Evolutionary conservation across 805 yeast genomes (phyloP).

Genomic region (Barnettozyma populi): DNA sequence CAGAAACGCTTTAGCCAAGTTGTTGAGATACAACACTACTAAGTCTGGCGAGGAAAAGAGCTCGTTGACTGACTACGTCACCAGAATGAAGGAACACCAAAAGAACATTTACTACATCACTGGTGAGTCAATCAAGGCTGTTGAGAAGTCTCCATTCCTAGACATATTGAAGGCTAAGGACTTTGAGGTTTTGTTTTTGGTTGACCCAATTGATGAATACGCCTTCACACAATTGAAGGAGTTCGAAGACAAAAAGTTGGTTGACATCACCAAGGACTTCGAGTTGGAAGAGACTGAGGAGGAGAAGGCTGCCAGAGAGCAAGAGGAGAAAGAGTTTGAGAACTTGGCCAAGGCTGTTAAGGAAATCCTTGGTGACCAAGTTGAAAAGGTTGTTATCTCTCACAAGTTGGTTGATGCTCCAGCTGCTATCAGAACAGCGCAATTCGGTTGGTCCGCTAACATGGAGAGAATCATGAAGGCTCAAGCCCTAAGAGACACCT

Average conservation of each 20-base stretch:
- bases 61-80: slow-evolving; percentile 93
- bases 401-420: slow-evolving; percentile 97
- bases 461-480: slow-evolving; percentile 99
- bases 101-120: slow-evolving; percentile 99
- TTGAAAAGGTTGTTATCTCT: slow-evolving; percentile 98
- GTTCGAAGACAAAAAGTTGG: slow-evolving; percentile 98
- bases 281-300: slow-evolving; percentile 98
- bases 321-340: slow-evolving; percentile 88
- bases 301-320: slow-evolving; percentile 92
- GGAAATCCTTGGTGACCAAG: slow-evolving; percentile 97
- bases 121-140: slow-evolving; percentile 97
- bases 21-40: slow-evolving; percentile 95
- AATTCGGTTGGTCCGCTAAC: slow-evolving; percentile 99
- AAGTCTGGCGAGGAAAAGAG: slow-evolving; percentile 92
- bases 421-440: slow-evolving; percentile 99
- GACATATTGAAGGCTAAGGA: slow-evolving; percentile 98
- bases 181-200: slow-evolving; percentile 95
- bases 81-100: slow-evolving; percentile 99
- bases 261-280: slow-evolving; percentile 98
- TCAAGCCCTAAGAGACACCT: slow-evolving; percentile 97
- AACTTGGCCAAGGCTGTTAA: slow-evolving; percentile 91
- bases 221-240: slow-evolving; percentile 99
- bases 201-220: slow-evolving; percentile 99
- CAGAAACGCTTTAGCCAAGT: slow-evolving; percentile 92
- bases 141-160: slow-evolving; percentile 98